Base-by-base conservation (phyloP, 192 early-diverging fungal species). In the Chytriomyces confervae region DNA sequence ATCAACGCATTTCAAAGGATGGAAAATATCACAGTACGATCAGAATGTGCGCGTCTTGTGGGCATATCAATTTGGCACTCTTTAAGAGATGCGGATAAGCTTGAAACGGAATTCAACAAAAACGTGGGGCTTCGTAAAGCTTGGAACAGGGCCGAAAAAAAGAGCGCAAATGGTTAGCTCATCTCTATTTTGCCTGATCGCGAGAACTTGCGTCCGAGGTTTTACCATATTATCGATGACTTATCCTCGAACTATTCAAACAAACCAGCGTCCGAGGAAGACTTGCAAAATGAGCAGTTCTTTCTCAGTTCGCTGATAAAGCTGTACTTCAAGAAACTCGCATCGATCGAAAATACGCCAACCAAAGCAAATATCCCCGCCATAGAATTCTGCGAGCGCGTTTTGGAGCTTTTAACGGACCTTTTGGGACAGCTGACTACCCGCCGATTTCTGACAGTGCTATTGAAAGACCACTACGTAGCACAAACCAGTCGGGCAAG, bases 381-480 rank as follows among this genome's bases (percentile, higher is more conserved):
- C 3, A 62, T 94, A 29, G 76, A 77, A 27, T 96, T 93, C 66
- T 86, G 85, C 66, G 90, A 91, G 46, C 86, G 93, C 24, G 90
- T 92, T 66, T 69, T 97, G 10, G 95, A 98, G 82, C 88, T 99
- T 20, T 74, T 99, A 53, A 93, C 96, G 10, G 94, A 95, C 73
- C 80, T 99, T 8, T 90, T 92, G 68, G 88, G 94, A 18, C 97
- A 98, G 83, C 82, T 98, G 66, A 91, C 96, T 5, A 98, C 97
- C 2, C 92, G 97, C n/a, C 90, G 97, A 48, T 95, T 89, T 71
- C 89, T 98, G 62, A 90, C 93, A 76, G 83, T 89, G 3, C 65
- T 99, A 6, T 73, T 99, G 18, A 84, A 91, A 9, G 97, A 99
- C 74, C 91, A 92, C 64, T 89, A 95, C 50, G 79, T 97, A 45